Percentiles rank a stretch among this genome's conserved stretches.
These are phyloP conservation scores for Acacia melanoxylon DNA, from an alignment of 306 rosid genomes.

Conservation along the genomic window DNA sequence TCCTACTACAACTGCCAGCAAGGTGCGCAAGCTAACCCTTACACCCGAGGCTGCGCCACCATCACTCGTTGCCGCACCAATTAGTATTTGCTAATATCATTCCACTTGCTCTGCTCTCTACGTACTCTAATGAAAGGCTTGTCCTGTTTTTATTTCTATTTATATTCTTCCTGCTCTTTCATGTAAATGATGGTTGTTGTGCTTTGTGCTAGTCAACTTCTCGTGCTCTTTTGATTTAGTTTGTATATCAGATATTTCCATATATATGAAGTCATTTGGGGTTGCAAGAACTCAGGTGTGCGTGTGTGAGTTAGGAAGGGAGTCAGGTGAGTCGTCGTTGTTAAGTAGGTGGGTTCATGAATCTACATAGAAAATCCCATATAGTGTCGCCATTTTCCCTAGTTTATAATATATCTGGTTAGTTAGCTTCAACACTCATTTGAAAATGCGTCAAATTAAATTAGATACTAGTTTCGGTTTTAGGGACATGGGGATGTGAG, in stretches of 20 bases:
- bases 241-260: neutral
- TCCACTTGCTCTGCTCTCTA: neutral
- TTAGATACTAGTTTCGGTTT: neutral
- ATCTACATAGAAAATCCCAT: neutral
- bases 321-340: too few relatives aligned
- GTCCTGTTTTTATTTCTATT: neutral
- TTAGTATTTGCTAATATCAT: neutral
- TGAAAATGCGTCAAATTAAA: neutral
- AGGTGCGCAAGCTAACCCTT: conserved; percentile 76
- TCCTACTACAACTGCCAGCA: conserved; percentile 78
- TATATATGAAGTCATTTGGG: neutral
- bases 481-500: neutral
- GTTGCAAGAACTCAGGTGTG: neutral
- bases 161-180: too few relatives aligned
- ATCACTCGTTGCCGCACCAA: conserved; percentile 77
- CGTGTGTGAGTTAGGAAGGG: too few relatives aligned
- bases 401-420: neutral
- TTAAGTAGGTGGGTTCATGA: too few relatives aligned
- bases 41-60: conserved; percentile 68
- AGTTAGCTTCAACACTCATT: neutral
- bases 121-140: neutral
- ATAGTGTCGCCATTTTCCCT: neutral
- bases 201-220: conserved; percentile 9
- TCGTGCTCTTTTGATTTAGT: neutral
- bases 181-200: conserved; percentile 24